Conservation (phyloP, 2,329 filamentous ascomycete genomes). For the Fusarium neocosmosporiellum region DNA sequence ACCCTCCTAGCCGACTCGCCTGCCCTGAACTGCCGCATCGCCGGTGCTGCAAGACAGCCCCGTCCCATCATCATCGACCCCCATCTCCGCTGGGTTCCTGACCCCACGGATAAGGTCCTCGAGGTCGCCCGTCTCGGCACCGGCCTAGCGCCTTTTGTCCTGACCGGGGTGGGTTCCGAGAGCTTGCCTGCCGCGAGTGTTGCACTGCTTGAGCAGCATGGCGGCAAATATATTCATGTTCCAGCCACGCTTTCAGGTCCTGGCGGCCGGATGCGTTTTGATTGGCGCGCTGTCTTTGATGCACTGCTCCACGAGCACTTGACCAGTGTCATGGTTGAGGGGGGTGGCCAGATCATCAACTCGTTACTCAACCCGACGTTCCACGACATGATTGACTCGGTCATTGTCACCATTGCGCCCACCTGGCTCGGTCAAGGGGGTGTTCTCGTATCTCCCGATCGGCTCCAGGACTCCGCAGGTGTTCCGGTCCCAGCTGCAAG, state of each 20-base stretch:
- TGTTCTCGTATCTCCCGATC: slow-evolving; percentile 79
- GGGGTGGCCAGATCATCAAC: slow-evolving; percentile 85
- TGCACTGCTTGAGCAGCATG: slow-evolving; percentile 58
- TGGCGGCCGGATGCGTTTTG: slow-evolving; percentile 58
- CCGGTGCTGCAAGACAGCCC: slow-evolving; percentile 74
- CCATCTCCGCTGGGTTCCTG: slow-evolving; percentile 75
- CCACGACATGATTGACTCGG: slow-evolving; percentile 74
- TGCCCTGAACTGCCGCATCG: slow-evolving; percentile 82
- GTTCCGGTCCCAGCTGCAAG: slow-evolving; percentile 70
- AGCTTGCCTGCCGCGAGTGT: slow-evolving; percentile 58
- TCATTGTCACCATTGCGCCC: slow-evolving; percentile 90
- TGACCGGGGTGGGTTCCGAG: slow-evolving; percentile 62
- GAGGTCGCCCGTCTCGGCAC: slow-evolving; percentile 70
- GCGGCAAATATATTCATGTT: slow-evolving; percentile 64
- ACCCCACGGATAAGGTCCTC: slow-evolving; percentile 71
- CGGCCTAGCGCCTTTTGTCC: slow-evolving; percentile 79
- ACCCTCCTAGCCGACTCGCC: slow-evolving; percentile 90
- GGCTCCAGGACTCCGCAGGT: slow-evolving; percentile 61
- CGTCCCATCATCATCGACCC: slow-evolving; percentile 87
- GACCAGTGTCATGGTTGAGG: slow-evolving; percentile 90
- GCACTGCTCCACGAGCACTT: slow-evolving; percentile 70
- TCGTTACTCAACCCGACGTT: slow-evolving; percentile 75
- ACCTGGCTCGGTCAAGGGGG: slow-evolving; percentile 89
- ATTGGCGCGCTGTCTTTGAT: slow-evolving; percentile 73
- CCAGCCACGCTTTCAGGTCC: slow-evolving; percentile 47